Percentiles rank a stretch among this genome's conserved stretches.
Evolutionary conservation across 2,329 filamentous ascomycete species (phyloP).

Genomic region (Alternaria panax): DNA sequence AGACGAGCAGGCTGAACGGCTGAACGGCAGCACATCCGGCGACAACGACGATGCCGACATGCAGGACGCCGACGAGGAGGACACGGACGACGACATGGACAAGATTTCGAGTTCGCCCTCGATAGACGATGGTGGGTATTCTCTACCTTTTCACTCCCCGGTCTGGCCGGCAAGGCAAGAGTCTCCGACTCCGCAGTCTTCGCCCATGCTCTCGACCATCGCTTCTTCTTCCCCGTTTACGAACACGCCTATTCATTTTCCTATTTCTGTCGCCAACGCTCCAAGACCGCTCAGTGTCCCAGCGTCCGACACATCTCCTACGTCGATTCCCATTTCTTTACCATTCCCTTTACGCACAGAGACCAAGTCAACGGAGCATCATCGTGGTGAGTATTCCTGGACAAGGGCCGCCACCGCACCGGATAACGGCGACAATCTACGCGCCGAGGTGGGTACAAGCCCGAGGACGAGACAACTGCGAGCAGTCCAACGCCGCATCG

Average conservation of each 20-base stretch:
- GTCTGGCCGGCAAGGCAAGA: conserved; percentile 53
- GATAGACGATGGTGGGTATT: conserved; percentile 96
- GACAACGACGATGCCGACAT: conserved; percentile 58
- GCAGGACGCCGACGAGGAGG: conserved; percentile 70
- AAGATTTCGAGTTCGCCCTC: conserved; percentile 98
- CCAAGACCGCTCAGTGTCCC: conserved; percentile 32
- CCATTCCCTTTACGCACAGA: conserved; percentile 26
- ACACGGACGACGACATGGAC: conserved; percentile 92
- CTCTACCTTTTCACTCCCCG: conserved; percentile 47
- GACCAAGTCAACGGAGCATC: conserved; percentile 55
- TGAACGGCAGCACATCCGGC: conserved; percentile 47
- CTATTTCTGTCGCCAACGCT: conserved; percentile 40
- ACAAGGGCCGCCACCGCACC: conserved; percentile 25
- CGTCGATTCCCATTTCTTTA: conserved; percentile 48
- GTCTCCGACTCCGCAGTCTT: conserved; percentile 51
- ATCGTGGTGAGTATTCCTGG: conserved; percentile 59
- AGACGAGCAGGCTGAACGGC: conserved; percentile 42
- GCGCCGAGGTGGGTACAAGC: conserved; percentile 20
- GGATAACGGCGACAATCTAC: conserved; percentile 6
- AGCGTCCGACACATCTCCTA: conserved; percentile 42
- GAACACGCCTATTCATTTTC: conserved; percentile 54
- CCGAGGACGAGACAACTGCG: conserved; percentile 30
- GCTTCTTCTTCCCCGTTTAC: conserved; percentile 55
- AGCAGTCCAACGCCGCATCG: conserved; percentile 29
- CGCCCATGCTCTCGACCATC: conserved; percentile 35